Evolutionary conservation across 1,284 basidiomycete species (phyloP), one percentile per base, ranked within the genome.

Genomic region (Thecaphora frezii): DNA sequence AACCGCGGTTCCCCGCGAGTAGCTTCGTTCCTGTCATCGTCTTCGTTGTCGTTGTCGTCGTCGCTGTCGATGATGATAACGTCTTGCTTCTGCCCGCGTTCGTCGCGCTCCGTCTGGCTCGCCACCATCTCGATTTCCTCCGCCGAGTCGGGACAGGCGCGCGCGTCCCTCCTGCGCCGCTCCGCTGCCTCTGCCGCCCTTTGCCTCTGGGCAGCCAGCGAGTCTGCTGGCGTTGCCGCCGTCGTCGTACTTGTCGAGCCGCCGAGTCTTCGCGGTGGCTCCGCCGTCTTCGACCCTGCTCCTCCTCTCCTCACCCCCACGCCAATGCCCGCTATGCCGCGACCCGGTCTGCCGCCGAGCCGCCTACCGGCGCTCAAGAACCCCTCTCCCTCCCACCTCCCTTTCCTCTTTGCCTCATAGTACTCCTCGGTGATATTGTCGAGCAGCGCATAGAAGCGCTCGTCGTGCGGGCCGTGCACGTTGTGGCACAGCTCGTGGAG

Each of bases 401-500:
- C 50, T 1, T 47, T 38, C 7, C 48, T 49, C 21, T 51, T 45
- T 3, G 46, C 51, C 30, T 49, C 46, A 18, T 54, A 43, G 25
- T 57, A 69, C 47, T 71, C 69, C 14, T 53, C 46, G 26, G 58
- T 56, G 4, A 73, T 53, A 8, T 56, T 46, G 13, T 57, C 49
- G 18, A 73, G 61, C 14, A 51, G 43, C 16, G 28, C 37, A 26
- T 58, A 64, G 37, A 73, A 73, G 9, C 36, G 37, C 10, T 48
- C 49, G 44, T 73, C 66, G 51, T 73, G 70, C 5, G 68, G 69
- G 1, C 69, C 69, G 8, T 57, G 53, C 18, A 69, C 57, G 44
- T 69, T 73, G 43, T 73, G 70, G 2, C 55, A 54, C 36, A 73
- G 61, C 48, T 73, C 70, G 41, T 73, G 70, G 14, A 73, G 52